Percentiles rank a stretch among this genome's conserved stretches.
These are phyloP conservation scores for Suillus cothurnatus DNA, from an alignment of 768 basidiomycete species.

Conservation along the genomic window DNA sequence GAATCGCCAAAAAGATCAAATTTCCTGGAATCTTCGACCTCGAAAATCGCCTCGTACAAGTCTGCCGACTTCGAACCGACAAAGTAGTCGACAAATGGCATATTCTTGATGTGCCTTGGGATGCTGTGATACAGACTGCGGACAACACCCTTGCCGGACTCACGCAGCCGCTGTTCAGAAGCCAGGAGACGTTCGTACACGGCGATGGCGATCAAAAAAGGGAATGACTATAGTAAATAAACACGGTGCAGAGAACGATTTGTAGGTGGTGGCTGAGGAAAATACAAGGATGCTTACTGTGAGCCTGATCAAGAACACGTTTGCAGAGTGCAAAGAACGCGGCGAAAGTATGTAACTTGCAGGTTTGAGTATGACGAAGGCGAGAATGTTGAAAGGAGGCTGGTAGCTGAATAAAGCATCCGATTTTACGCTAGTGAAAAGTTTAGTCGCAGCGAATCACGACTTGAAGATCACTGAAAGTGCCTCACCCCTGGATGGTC, in stretches of 20 bases:
- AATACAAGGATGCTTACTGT: conserved; percentile 51
- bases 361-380: conserved; percentile 80
- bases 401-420: conserved; percentile 92
- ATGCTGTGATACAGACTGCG: conserved; percentile 63
- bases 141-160: conserved; percentile 52
- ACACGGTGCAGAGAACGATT: conserved; percentile 1
- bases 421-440: conserved; percentile 67
- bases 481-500: conserved; percentile 80
- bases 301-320: conserved; percentile 83
- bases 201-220: conserved; percentile 73
- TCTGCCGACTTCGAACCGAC: conserved; percentile 70
- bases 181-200: conserved; percentile 77
- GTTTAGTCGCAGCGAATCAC: conserved; percentile 3
- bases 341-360: conserved; percentile 75
- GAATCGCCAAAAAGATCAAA: conserved; percentile 52
- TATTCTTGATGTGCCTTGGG: conserved; percentile 70
- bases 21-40: conserved; percentile 55
- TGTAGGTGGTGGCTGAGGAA: conserved; percentile 1
- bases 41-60: conserved; percentile 79
- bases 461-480: background rate
- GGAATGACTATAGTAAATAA: conserved; percentile 57
- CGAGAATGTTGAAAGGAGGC: conserved; percentile 85
- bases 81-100: conserved; percentile 75
- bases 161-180: conserved; percentile 50
- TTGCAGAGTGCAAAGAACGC: conserved; percentile 76